Conservation (phyloP, 257 asterid genomes). For the Solanum habrochaites region DNA sequence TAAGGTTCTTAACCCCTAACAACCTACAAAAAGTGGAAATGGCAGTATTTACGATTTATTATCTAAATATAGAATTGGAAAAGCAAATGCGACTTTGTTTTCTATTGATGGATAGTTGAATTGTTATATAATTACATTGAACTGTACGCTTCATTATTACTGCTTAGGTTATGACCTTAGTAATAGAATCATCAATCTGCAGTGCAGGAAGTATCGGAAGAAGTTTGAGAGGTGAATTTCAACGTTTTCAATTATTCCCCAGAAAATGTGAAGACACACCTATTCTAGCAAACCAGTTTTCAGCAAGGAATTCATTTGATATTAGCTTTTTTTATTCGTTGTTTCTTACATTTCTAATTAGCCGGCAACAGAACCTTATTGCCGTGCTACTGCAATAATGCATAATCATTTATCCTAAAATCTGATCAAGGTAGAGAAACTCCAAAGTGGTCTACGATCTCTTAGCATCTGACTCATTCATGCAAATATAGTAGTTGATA, state of each 20-base stretch:
- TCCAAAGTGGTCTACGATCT: not conserved
- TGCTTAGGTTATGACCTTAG: not conserved
- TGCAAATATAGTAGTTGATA: not conserved
- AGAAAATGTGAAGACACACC: slow-evolving; percentile 82
- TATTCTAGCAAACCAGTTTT: slow-evolving; percentile 77
- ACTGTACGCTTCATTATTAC: not conserved
- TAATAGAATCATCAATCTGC: slow-evolving; percentile 19
- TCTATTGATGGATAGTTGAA: not conserved
- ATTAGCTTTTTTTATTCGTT: not conserved
- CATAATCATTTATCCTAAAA: not conserved
- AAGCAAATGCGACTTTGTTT: not conserved
- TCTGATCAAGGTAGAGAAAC: not conserved
- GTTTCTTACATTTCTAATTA: not conserved
- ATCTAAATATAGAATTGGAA: not conserved
- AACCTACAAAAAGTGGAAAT: not conserved
- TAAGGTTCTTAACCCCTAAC: not conserved
- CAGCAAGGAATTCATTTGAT: slow-evolving; percentile 44
- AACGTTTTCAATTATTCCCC: slow-evolving; percentile 87
- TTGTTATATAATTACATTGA: not conserved
- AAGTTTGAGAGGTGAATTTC: slow-evolving; percentile 83
- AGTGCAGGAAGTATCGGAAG: slow-evolving; percentile 98
- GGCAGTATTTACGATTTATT: not conserved
- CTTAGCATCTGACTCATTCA: not conserved
- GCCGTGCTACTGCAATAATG: not conserved
- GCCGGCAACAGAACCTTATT: not conserved